These are phyloP conservation scores for Adansonia gregorii DNA, from an alignment of 441 rosid genomes.

Conservation along the genomic window DNA sequence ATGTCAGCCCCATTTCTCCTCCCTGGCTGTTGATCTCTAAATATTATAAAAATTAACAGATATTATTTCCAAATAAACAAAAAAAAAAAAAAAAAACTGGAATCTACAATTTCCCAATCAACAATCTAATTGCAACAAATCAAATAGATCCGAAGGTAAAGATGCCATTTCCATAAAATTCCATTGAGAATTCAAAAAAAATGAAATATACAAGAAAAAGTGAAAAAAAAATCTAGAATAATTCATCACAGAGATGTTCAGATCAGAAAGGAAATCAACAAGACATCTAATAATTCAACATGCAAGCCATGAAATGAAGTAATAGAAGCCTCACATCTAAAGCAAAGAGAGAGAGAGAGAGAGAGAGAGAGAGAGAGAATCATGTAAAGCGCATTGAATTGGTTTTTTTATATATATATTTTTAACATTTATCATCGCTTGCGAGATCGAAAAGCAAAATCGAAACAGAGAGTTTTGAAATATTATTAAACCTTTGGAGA, in stretches of 20 bases:
- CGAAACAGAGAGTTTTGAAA: neutral
- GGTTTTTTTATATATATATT: neutral
- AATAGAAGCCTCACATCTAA: neutral
- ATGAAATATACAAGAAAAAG: too few relatives aligned
- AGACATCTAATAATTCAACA: neutral
- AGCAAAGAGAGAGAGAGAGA: neutral
- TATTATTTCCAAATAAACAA: too few relatives aligned
- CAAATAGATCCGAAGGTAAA: too few relatives aligned
- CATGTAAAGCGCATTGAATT: neutral
- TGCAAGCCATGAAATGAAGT: neutral
- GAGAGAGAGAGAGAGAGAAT: neutral
- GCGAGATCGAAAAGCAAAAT: neutral
- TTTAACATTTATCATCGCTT: neutral
- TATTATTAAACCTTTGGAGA: neutral
- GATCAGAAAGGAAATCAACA: neutral
- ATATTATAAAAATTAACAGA: too few relatives aligned
- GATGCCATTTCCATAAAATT: too few relatives aligned
- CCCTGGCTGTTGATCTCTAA: too few relatives aligned
- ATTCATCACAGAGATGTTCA: neutral
- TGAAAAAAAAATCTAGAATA: too few relatives aligned
- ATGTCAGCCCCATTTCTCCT: constrained; percentile 13
- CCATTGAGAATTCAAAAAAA: too few relatives aligned
- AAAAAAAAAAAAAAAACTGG: too few relatives aligned
- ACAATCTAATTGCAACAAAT: too few relatives aligned
- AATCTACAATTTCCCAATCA: too few relatives aligned